Evolutionary conservation across 495 filamentous ascomycete species (phyloP).

Genomic region (Mytilinidion resinicola): DNA sequence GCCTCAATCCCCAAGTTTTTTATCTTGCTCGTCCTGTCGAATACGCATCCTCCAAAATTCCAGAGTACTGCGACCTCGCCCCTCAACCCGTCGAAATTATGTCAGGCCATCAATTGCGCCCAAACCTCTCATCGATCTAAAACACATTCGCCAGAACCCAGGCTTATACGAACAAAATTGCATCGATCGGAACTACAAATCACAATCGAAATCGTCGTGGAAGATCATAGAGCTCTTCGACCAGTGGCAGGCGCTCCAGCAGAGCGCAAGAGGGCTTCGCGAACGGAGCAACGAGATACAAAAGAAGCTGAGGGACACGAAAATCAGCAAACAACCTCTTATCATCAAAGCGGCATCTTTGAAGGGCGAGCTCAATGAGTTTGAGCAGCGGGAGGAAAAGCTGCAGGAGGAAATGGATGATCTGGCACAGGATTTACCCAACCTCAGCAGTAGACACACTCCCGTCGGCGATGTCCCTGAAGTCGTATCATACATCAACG

Average conservation of each 20-base stretch:
- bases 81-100: constrained; percentile 25
- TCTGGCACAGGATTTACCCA: constrained; percentile 76
- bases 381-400: constrained; percentile 53
- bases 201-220: constrained; percentile 56
- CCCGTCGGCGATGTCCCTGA: constrained; percentile 59
- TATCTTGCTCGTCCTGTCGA: neutral
- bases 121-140: constrained; percentile 72
- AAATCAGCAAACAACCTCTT: constrained; percentile 14
- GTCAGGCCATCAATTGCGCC: constrained; percentile 65
- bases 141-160: constrained; percentile 78
- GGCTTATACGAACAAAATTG: constrained; percentile 77
- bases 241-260: constrained; percentile 54
- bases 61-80: neutral
- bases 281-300: constrained; percentile 50
- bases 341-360: constrained; percentile 50
- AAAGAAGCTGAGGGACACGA: constrained; percentile 26
- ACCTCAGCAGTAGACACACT: constrained; percentile 70
- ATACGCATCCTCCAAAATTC: neutral
- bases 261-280: constrained; percentile 48
- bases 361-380: constrained; percentile 56
- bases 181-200: constrained; percentile 72
- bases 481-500: constrained; percentile 67
- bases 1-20: neutral
- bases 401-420: constrained; percentile 62
- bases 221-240: constrained; percentile 65